These are phyloP conservation scores for Aspergillus funiculosus DNA, from an alignment of 495 filamentous ascomycete species.

Conservation along the genomic window DNA sequence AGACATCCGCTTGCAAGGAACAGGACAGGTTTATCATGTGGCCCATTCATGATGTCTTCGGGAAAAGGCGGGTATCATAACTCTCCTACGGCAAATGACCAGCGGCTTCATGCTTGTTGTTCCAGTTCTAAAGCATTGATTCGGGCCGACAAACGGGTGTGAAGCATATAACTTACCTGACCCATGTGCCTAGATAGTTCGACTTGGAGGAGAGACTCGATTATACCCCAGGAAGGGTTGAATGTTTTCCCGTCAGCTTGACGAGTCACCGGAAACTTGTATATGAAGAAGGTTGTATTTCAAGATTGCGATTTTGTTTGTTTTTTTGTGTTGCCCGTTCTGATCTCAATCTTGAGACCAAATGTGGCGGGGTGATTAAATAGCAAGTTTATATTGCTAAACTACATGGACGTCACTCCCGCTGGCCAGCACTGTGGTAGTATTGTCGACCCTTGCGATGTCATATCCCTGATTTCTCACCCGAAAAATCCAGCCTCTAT, in stretches of 20 bases:
- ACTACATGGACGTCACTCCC: slow-evolving; percentile 32
- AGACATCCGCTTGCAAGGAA: slow-evolving; percentile 6
- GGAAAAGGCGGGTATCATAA: slow-evolving; percentile 24
- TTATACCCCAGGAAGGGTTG: slow-evolving; percentile 16
- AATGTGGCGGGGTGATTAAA: slow-evolving; percentile 11
- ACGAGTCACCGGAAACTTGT: neutral
- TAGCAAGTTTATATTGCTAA: slow-evolving; percentile 27
- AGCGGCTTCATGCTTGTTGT: slow-evolving; percentile 6
- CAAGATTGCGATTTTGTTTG: slow-evolving; percentile 11
- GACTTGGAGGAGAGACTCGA: neutral
- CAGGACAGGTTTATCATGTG: slow-evolving; percentile 16
- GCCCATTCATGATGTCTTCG: slow-evolving; percentile 14
- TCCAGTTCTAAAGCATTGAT: slow-evolving; percentile 2
- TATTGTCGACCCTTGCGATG: slow-evolving; percentile 16
- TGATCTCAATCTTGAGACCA: slow-evolving; percentile 8
- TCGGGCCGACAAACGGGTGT: slow-evolving; percentile 23
- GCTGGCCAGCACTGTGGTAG: slow-evolving; percentile 26
- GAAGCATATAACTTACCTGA: neutral
- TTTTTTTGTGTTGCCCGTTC: slow-evolving; percentile 19
- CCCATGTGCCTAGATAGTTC: slow-evolving; percentile 6
- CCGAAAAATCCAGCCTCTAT: slow-evolving; percentile 26
- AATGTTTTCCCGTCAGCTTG: slow-evolving; percentile 21
- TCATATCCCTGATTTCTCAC: slow-evolving; percentile 13
- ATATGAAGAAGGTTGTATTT: slow-evolving; percentile 1
- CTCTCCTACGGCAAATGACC: slow-evolving; percentile 12